Base-by-base conservation (phyloP, 192 early-diverging fungal genomes). In the Ambispora gerdemannii region DNA sequence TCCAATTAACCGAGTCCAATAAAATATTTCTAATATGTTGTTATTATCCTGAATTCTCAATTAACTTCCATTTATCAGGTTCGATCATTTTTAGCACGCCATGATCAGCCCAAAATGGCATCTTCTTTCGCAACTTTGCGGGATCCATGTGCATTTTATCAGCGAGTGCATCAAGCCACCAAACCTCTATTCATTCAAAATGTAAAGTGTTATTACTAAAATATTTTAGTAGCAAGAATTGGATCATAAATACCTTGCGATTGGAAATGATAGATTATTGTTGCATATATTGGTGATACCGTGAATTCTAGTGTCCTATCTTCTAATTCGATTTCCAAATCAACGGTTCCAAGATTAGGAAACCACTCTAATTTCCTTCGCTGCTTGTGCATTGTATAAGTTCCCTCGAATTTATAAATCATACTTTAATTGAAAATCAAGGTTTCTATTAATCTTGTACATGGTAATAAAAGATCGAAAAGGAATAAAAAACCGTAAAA, bases 341-440 rank as follows among this genome's bases (percentile, higher is more conserved):
- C 74, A 0, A 90, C 85, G 31, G 74, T 63, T 1, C 88, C 87
- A 38, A 83, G 55, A 7, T 81, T 59, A 27, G 81, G 72, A 17
- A 84, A 72, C 78, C 89, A 80, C 17, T 77, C 77, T 25, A 92
- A 75, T n/a, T 80, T 83, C 10, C 89, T 76, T 11, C 83, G 84
- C 0, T 88, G 85, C 63, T 84, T 87, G 15, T 43, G 38, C 6
- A 43, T 43, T 43, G 55, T 31, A 49, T 81, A 92, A 8, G 71
- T 74, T 0, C 56, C 71, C 1, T 76, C 80, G 58, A 78, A 90
- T 10, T 75, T 70, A 4, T 80, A 74, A 35, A 79, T 73, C 63
- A 31, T 36, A 11, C 8, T 13, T 49, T n/a, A 59, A 47, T 6
- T n/a, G 32, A 4, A n/a, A n/a, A n/a, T n/a, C n/a, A n/a, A n/a